Percentiles rank a stretch among this genome's conserved stretches.
phyloP scores from a whole-genome alignment of 73 alveolate species.

The Tetrahymena borealis region DNA sequence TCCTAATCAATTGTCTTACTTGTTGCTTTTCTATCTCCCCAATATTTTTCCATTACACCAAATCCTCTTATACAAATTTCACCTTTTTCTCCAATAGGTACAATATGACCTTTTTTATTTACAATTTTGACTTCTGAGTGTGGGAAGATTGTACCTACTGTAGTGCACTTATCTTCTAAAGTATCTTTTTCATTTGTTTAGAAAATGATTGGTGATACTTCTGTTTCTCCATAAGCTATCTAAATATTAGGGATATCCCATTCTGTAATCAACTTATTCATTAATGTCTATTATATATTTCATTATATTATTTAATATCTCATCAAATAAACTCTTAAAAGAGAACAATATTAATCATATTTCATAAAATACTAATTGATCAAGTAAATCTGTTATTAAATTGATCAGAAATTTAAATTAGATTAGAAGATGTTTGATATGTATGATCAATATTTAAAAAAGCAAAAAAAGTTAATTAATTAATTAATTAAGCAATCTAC shows the following conservation, averaged over 20 bases:
- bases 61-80: constrained; percentile 71
- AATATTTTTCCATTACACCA: constrained; percentile 62
- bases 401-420: background rate
- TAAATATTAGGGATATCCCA: constrained; percentile 1
- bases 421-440: no score
- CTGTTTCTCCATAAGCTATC: constrained; percentile 38
- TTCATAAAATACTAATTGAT: no score
- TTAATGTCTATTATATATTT: background rate
- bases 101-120: constrained; percentile 29
- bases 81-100: constrained; percentile 43
- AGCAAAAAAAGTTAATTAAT: background rate
- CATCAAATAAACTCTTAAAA: no score
- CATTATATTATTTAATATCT: no score
- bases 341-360: no score
- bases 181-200: constrained; percentile 18
- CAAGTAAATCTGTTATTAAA: no score
- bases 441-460: background rate
- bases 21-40: constrained; percentile 71
- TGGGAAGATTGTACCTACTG: constrained; percentile 54
- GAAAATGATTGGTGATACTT: constrained; percentile 17
- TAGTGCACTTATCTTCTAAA: constrained; percentile 26
- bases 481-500: background rate
- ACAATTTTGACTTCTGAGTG: constrained; percentile 48
- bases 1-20: constrained; percentile 46
- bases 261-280: background rate